phyloP scores from a whole-genome alignment of 495 filamentous ascomycete species.

The Polyplosphaeria fusca region DNA sequence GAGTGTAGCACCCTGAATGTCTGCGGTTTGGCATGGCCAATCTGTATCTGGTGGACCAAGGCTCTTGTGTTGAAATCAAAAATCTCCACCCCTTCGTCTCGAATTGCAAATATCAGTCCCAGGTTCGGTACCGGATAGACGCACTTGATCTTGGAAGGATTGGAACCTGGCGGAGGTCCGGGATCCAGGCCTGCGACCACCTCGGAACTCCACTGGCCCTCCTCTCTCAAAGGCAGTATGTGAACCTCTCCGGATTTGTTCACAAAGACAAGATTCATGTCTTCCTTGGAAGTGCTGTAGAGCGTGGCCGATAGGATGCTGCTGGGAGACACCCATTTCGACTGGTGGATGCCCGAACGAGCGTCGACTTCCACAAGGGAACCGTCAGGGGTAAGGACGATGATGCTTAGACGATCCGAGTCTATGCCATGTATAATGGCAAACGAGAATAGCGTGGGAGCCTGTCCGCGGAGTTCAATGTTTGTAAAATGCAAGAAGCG shows the following conservation, averaged over 20 bases:
- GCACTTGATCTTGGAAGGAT: slow-evolving; percentile 32
- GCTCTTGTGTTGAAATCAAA: slow-evolving; percentile 50
- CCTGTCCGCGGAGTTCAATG: slow-evolving; percentile 51
- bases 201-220: slow-evolving; percentile 35
- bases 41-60: slow-evolving; percentile 55
- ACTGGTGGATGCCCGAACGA: slow-evolving; percentile 18
- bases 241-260: slow-evolving; percentile 36
- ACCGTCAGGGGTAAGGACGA: slow-evolving; percentile 59
- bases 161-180: slow-evolving; percentile 27
- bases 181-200: slow-evolving; percentile 36
- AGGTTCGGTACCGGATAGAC: slow-evolving; percentile 45
- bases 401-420: slow-evolving; percentile 36
- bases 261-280: slow-evolving; percentile 16
- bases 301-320: slow-evolving; percentile 14
- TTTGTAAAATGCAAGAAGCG: slow-evolving; percentile 49
- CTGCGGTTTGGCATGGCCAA: slow-evolving; percentile 48
- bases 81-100: slow-evolving; percentile 50
- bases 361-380: slow-evolving; percentile 51
- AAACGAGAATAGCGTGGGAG: slow-evolving; percentile 59
- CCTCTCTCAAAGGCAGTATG: slow-evolving; percentile 48
- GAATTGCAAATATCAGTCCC: slow-evolving; percentile 50
- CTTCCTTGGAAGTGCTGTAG: slow-evolving; percentile 14
- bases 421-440: slow-evolving; percentile 31
- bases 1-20: slow-evolving; percentile 38
- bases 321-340: slow-evolving; percentile 32